Conservation (phyloP, 2,329 filamentous ascomycete species). For the Triangularia setosa region DNA sequence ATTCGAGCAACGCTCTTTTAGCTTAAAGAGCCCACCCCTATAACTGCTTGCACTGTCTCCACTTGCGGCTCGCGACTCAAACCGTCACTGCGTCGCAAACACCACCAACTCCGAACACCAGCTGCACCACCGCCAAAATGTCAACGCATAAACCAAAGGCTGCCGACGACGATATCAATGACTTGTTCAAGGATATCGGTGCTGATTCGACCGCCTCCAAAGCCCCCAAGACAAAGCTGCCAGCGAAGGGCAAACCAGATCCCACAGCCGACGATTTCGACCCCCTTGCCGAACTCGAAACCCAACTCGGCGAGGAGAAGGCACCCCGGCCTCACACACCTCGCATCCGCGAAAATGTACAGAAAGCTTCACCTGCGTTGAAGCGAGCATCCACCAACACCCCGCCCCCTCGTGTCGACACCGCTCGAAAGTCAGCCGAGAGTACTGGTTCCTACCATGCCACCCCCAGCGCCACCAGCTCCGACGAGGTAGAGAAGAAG, state of each 20-base stretch:
- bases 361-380: slow-evolving; percentile 41
- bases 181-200: slow-evolving; percentile 61
- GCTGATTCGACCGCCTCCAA: slow-evolving; percentile 42
- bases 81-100: not conserved
- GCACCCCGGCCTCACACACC: slow-evolving; percentile 81
- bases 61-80: not conserved
- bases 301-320: slow-evolving; percentile 66
- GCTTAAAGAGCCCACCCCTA: not conserved
- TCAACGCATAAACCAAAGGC: slow-evolving; percentile 58
- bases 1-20: not conserved
- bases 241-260: slow-evolving; percentile 39
- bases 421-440: slow-evolving; percentile 69
- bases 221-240: not conserved
- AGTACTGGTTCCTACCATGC: slow-evolving; percentile 68
- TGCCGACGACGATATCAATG: slow-evolving; percentile 59
- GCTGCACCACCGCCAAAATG: slow-evolving; percentile 40
- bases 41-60: not conserved
- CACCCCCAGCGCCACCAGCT: slow-evolving; percentile 64
- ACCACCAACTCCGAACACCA: not conserved
- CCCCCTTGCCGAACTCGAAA: slow-evolving; percentile 82
- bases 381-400: slow-evolving; percentile 49
- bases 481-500: slow-evolving; percentile 58
- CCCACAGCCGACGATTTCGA: slow-evolving; percentile 41
- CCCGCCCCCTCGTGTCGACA: slow-evolving; percentile 43
- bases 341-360: slow-evolving; percentile 54